Conservation (phyloP, 139 green algal species). For the Chlorella sp. region DNA sequence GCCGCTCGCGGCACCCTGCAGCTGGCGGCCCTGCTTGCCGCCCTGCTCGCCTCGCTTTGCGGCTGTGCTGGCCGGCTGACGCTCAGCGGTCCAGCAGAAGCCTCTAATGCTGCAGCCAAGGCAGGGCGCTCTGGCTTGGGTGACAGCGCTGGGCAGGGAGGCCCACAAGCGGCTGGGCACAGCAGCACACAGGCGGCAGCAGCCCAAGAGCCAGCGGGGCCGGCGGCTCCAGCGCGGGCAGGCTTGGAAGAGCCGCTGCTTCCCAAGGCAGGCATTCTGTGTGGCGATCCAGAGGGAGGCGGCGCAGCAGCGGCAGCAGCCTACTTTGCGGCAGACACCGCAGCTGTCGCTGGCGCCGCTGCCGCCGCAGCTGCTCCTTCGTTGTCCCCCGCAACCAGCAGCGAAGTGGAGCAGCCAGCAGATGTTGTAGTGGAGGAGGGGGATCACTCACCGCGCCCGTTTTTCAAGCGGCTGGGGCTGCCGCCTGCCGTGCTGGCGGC, state of each 20-base stretch:
- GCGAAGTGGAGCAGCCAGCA: neutral
- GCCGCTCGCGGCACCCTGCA: constrained; percentile 31
- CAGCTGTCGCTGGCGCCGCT: neutral
- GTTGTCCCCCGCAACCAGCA: no score
- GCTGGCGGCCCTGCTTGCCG: neutral
- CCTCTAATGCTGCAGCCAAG: no score
- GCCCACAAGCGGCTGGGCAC: neutral
- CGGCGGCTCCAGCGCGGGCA: no score
- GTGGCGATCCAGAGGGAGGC: no score
- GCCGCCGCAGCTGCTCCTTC: neutral
- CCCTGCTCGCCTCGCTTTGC: neutral
- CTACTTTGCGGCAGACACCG: neutral
- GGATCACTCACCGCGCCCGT: neutral
- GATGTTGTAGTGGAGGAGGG: no score
- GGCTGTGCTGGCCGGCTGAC: neutral
- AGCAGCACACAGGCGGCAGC: neutral
- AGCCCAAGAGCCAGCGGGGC: no score
- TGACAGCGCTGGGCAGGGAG: neutral
- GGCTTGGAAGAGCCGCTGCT: no score
- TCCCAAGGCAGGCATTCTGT: no score
- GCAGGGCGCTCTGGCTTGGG: no score
- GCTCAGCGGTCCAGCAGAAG: neutral
- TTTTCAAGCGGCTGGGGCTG: neutral
- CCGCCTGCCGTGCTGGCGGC: neutral
- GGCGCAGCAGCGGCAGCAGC: no score